Evolutionary conservation across 2,329 filamentous ascomycete genomes (phyloP).

Genomic region (Aspergillus thermomutatus): DNA sequence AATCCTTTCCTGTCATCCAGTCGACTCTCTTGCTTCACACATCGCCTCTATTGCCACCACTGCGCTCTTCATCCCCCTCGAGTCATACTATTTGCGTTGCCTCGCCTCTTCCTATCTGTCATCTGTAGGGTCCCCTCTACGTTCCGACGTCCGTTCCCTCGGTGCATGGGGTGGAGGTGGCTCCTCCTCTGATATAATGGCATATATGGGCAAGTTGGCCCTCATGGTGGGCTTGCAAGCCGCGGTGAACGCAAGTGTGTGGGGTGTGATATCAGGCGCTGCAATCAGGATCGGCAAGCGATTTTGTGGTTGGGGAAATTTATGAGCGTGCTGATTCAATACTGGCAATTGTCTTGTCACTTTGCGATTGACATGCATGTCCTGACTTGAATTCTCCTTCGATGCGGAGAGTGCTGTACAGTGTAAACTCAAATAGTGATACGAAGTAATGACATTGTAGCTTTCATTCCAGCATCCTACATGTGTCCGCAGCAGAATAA

Average conservation of each 20-base stretch:
- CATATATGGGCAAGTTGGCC: conserved; percentile 35
- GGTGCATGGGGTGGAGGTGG: conserved; percentile 35
- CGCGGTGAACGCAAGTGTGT: conserved; percentile 35
- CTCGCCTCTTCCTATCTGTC: conserved; percentile 37
- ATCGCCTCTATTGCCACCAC: conserved; percentile 36
- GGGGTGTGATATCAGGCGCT: conserved; percentile 35
- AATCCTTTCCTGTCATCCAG: conserved; percentile 41
- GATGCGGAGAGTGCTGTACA: neutral
- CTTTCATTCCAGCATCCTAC: too few relatives aligned
- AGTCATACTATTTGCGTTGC: conserved; percentile 40
- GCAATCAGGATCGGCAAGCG: conserved; percentile 39
- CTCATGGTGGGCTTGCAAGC: conserved; percentile 38
- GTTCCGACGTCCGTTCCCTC: conserved; percentile 30
- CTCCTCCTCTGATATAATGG: conserved; percentile 25
- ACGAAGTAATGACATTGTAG: neutral
- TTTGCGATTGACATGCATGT: neutral
- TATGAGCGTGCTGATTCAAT: conserved; percentile 11
- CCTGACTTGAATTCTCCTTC: neutral
- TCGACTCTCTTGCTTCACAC: conserved; percentile 42
- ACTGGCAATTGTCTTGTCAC: neutral
- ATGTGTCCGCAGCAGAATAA: too few relatives aligned
- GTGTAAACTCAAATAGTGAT: neutral
- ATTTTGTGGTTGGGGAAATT: conserved; percentile 38
- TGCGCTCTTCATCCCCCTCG: conserved; percentile 39
- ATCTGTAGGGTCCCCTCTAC: conserved; percentile 21